Evolutionary conservation across 1,284 basidiomycete genomes (phyloP).

Genomic region (Puccinia horiana): DNA sequence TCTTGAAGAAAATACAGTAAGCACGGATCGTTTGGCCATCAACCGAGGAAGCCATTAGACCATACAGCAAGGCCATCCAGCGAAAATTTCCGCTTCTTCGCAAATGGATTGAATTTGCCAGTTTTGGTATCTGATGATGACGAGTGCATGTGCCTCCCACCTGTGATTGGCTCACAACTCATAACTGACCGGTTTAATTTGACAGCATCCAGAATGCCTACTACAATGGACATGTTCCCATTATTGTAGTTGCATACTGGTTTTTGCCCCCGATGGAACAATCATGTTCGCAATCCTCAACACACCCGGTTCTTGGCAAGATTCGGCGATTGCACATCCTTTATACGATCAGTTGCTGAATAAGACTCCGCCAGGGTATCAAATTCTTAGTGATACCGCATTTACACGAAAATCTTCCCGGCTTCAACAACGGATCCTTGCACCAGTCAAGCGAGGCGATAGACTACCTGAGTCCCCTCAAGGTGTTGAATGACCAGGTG

Average conservation of each 20-base stretch:
- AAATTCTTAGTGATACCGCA: neutral
- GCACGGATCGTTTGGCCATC: neutral
- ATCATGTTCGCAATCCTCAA: constrained; percentile 60
- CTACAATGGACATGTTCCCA: neutral
- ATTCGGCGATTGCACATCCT: neutral
- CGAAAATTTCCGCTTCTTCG: neutral
- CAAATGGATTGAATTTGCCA: constrained; percentile 6
- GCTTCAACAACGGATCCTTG: neutral
- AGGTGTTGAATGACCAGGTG: neutral
- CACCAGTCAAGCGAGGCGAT: neutral
- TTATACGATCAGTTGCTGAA: neutral
- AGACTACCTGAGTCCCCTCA: neutral
- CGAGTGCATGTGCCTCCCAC: neutral
- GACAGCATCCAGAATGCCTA: neutral
- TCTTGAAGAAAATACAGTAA: neutral
- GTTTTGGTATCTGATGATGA: neutral
- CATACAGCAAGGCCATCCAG: neutral
- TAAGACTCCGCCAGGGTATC: neutral
- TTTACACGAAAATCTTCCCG: neutral
- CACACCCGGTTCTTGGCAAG: constrained; percentile 51
- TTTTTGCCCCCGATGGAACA: neutral
- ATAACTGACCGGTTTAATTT: neutral
- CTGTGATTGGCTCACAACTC: neutral
- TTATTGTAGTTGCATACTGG: neutral
- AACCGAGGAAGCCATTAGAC: neutral